Evolutionary conservation across 768 basidiomycete genomes (phyloP).

Genomic region (Russula sp.): DNA sequence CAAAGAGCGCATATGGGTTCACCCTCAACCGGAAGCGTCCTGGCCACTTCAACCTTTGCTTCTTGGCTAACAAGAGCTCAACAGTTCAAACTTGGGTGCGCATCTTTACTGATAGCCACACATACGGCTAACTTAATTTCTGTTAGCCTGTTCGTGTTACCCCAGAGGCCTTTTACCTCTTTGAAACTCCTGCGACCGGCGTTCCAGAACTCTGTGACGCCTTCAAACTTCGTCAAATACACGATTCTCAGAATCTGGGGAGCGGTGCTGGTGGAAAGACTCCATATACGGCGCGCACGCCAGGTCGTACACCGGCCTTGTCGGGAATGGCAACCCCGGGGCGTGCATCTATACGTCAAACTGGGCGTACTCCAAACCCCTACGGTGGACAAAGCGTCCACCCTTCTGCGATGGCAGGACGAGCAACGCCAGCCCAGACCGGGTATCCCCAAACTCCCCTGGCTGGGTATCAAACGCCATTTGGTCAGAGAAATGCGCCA

Average conservation of each 20-base stretch:
- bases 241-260: constrained; percentile 68
- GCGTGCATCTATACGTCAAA: constrained; percentile 70
- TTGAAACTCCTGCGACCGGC: constrained; percentile 85
- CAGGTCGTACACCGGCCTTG: constrained; percentile 61
- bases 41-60: constrained; percentile 91
- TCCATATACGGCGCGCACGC: constrained; percentile 78
- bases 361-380: constrained; percentile 76
- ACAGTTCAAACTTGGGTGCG: constrained; percentile 89
- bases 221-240: constrained; percentile 84
- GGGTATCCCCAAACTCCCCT: constrained; percentile 38
- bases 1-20: constrained; percentile 94
- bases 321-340: constrained; percentile 61
- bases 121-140: constrained; percentile 2
- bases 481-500: constrained; percentile 49
- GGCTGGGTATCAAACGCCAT: constrained; percentile 36
- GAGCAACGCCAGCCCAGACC: constrained; percentile 39
- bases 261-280: constrained; percentile 65
- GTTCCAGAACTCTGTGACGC: constrained; percentile 95
- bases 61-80: constrained; percentile 88
- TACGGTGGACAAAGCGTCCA: constrained; percentile 47
- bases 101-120: background rate
- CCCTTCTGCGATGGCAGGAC: constrained; percentile 37
- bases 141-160: constrained; percentile 78
- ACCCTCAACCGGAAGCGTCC: constrained; percentile 84
- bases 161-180: constrained; percentile 86